Base-by-base conservation (phyloP, 2,329 filamentous ascomycete species). In the Fusarium sp. region DNA sequence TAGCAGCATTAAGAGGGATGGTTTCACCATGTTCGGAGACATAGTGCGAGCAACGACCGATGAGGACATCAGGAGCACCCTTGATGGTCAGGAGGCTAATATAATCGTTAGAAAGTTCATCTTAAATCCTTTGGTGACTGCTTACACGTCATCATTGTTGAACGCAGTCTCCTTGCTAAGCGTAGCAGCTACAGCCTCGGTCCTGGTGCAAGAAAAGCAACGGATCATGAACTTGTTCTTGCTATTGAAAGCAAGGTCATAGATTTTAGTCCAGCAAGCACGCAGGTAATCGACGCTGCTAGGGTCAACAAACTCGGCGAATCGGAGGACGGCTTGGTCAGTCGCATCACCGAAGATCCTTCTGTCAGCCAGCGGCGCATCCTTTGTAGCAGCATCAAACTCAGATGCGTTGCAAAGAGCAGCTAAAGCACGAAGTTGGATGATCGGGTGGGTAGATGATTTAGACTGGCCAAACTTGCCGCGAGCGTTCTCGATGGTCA, bases 151-250 rank as follows among this genome's bases (percentile, higher is more conserved):
- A 0, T 62, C 62, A 0, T 51, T 27, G 1, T 58, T 66, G 37
- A 76, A 75, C 0, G 54, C 52, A 4, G 46, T 33, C 25, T 37
- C 42, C 19, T 37, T 63, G 29, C 39, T 58, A 3, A 66, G 31
- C 15, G 63, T 66, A 23, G 73, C 5, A 84, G 84, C 54, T 91
- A 87, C 1, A 90, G 86, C 38, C 89, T 86, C 62, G 0, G 15
- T 10, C 14, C 59, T 65, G 0, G 29, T 29, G 37, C 35, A 41
- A 14, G 9, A 18, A 10, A 66, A 66, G 25, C 63, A 56, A 11
- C 62, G 62, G 60, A 94, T 88, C 89, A 94, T 94, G 78, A 90
- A 94, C 80, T 95, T 95, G 82, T 94, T 94, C 84, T 93, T 93
- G 82, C 91, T 93, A 82, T 94, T 94, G 80, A 95, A 95, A 0